phyloP scores from a whole-genome alignment of 1,284 basidiomycete genomes.

The Leccinum huronense region DNA sequence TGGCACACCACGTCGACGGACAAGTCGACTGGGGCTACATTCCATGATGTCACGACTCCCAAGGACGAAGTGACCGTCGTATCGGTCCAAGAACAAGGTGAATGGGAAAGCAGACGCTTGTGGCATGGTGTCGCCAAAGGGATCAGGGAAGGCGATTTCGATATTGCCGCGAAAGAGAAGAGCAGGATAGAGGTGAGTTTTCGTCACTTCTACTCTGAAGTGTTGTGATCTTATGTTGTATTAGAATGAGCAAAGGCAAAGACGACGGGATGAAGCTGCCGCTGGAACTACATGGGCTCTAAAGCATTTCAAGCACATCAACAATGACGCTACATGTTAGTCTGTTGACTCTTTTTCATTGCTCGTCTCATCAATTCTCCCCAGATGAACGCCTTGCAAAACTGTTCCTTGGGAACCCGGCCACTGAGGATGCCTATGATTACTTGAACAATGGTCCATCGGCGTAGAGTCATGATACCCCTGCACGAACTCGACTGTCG shows the following conservation, averaged over 20 bases:
- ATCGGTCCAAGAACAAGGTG: slow-evolving; percentile 61
- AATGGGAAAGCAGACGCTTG: slow-evolving; percentile 85
- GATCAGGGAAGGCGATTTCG: slow-evolving; percentile 89
- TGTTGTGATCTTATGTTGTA: background rate
- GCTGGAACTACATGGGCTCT: slow-evolving; percentile 73
- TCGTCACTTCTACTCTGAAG: background rate
- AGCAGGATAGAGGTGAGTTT: slow-evolving; percentile 78
- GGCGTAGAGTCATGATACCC: slow-evolving; percentile 20
- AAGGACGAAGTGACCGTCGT: slow-evolving; percentile 77
- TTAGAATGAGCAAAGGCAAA: slow-evolving; percentile 90
- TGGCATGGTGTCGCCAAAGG: slow-evolving; percentile 91
- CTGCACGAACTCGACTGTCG: slow-evolving; percentile 5
- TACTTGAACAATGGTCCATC: slow-evolving; percentile 54
- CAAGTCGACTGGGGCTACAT: slow-evolving; percentile 39
- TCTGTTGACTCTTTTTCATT: slow-evolving; percentile 16
- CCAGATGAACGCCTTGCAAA: slow-evolving; percentile 63
- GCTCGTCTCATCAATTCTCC: slow-evolving; percentile 5
- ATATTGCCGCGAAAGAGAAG: slow-evolving; percentile 89
- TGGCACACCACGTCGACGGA: slow-evolving; percentile 80
- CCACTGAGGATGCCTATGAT: slow-evolving; percentile 65
- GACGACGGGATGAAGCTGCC: slow-evolving; percentile 80
- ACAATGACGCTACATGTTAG: slow-evolving; percentile 71
- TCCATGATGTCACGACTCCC: slow-evolving; percentile 62
- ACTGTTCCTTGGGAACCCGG: slow-evolving; percentile 48
- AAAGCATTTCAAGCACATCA: slow-evolving; percentile 72